Evolutionary conservation across 805 yeast genomes (phyloP), one percentile per base, ranked within the genome.

Genomic region (Candida jianshihensis): DNA sequence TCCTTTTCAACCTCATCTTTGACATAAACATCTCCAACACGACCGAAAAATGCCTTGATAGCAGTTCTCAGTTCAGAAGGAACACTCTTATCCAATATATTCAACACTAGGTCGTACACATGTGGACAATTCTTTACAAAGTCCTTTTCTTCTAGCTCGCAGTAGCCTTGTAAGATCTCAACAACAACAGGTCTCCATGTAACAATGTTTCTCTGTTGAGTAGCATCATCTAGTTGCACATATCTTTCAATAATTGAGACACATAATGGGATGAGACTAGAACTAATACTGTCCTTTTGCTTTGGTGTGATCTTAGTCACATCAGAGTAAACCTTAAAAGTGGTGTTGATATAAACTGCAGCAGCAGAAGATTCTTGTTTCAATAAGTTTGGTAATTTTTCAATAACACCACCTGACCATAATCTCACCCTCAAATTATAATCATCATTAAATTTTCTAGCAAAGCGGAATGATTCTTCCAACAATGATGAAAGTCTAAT

Each of bases 121-220:
- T 57, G 65, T 0, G 86, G 77, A 47, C 83, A 70, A 49, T 74
- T 67, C 35, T 57, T 57, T 25, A 56, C 55, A 56, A 86, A 87
- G 56, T 87, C 95, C 1, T 63, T 73, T 34, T 78, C 84, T 48
- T 82, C 84, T 46, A 92, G 70, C 51, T 79, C 84, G 32, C 76
- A 74, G 51, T 80, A 81, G 3, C 95, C 96, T 55, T 83, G 88
- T 44, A 81, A 64, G 18, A 92, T 82, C 55, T 84, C 95, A 24
- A 85, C 81, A 27, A 90, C 87, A 15, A 92, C 97, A 0, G 97
- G 97, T 49, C 83, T 71, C 94, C 97, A 82, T 4, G 94, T 80
- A 14, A 74, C 68, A 30, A 90, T 77, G 56, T 85, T 85, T 51
- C 95, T 74, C 49, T 81, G 87, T 57, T 84, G 90, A 6, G 75